Evolutionary conservation across 257 asterid species (phyloP), one percentile per base, ranked within the genome.

Genomic region (Linderniella brevidens): DNA sequence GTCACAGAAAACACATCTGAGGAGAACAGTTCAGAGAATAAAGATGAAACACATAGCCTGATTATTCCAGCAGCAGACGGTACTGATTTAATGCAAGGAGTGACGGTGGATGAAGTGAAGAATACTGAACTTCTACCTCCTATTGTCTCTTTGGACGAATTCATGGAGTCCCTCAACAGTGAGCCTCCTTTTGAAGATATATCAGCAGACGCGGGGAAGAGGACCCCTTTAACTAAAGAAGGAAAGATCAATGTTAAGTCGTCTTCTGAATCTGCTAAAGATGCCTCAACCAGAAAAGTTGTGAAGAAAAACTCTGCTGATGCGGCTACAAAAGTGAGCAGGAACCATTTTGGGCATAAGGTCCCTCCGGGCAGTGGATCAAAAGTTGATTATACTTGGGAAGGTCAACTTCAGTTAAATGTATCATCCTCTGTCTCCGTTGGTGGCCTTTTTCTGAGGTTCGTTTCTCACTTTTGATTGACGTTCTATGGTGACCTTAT

Each of bases 51-150:
- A 9, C 80, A 68, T 32, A 73, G 92, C 66, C 72, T 90, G 53
- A 58, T 82, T 18, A 85, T 85, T 57, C 94, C 85, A 0, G 74
- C 85, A 0, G 74, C 86, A 45, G 99, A 85, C 56, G 99, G 86
- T 41, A 63, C 88, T 20, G 99, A 90, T 72, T 62, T 82, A 32
- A 81, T 90, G 96, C 99, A 90, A 66, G 95, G 94, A 61, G 76
- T 85, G 76, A 85, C 82, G 41, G 96, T 73, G 54, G 99, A 85
- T 51, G 99, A 90, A 65, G 44, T 85, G 50, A 90, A 82, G 69
- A 92, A 90, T 65, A 75, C 81, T 1, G 92, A 73, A 41, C 65
- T 69, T 65, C 77, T 90, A 51, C 96, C 96, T 41, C 96, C 99
- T 13, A 85, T 90, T 42, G 92, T 90, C 58, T 85, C 94, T 1